phyloP scores from a whole-genome alignment of 306 rosid species.

The Cucurbita pepo region DNA sequence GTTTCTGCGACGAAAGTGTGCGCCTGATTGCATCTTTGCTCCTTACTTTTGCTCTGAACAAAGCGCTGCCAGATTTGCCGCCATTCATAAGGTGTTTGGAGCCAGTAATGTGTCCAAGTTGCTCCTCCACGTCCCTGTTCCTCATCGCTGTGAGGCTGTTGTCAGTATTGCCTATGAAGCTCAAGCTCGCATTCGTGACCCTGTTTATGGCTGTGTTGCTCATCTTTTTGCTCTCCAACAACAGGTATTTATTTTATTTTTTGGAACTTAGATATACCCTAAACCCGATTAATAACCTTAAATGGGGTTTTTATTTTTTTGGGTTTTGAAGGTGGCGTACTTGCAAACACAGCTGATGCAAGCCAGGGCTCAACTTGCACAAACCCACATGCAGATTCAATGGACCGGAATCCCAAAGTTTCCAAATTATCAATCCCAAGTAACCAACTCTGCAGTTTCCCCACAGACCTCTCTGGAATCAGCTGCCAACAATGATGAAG shows the following conservation, averaged over 20 bases:
- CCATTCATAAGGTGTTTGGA: conserved; percentile 90
- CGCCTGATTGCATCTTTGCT: conserved; percentile 74
- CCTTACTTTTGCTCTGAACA: conserved; percentile 86
- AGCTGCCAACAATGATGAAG: conserved; percentile 31
- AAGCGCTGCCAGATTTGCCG: conserved; percentile 85
- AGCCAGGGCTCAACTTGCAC: conserved; percentile 63
- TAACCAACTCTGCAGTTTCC: conserved; percentile 37
- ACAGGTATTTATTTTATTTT: conserved; percentile 55
- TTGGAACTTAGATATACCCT: too few relatives aligned
- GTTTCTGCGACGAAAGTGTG: conserved; percentile 80
- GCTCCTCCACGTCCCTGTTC: conserved; percentile 60
- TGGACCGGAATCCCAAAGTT: conserved; percentile 25
- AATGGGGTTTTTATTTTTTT: not conserved
- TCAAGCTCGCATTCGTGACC: conserved; percentile 83
- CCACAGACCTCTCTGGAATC: conserved; percentile 85
- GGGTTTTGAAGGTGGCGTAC: conserved; percentile 51
- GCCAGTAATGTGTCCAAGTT: conserved; percentile 89
- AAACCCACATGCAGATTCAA: conserved; percentile 36
- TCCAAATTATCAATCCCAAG: conserved; percentile 20
- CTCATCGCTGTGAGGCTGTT: conserved; percentile 84
- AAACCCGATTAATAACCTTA: not conserved
- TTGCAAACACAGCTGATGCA: conserved; percentile 84
- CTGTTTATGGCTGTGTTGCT: conserved; percentile 92
- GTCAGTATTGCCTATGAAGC: conserved; percentile 92
- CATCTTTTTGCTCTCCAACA: conserved; percentile 93